Base-by-base conservation (phyloP, 1,284 basidiomycete genomes). In the Salmacisia buchloeana region DNA sequence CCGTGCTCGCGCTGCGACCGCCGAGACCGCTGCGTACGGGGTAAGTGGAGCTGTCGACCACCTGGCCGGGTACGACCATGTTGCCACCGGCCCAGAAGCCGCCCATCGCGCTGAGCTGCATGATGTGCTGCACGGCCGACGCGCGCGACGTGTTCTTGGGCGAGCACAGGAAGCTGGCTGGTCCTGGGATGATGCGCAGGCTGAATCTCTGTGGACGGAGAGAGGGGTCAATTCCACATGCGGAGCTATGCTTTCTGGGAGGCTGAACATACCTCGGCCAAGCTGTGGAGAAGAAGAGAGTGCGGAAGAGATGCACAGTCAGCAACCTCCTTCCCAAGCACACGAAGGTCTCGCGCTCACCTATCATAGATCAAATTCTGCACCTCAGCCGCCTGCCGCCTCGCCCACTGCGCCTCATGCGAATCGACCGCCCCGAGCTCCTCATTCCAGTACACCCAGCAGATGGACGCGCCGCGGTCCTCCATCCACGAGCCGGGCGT, bases 401-500 rank as follows among this genome's bases (percentile, higher is more conserved):
- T 84, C 0, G 90, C 90, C 90, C 90, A 92, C 67, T 85, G 85
- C 9, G 86, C 83, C 70, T 88, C 87, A 0, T 84, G 80, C 38
- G 83, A 82, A 56, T 85, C 83, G 27, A 73, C 68, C 35, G 80
- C 76, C 27, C 82, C 77, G 13, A 3, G 84, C 85, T 2, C 61
- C 39, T 69, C 66, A 46, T 85, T 86, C 86, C 87, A 90, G 83
- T 89, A 93, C 1, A 89, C 85, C 89, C 90, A 92, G 3, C 90
- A 85, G 65, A 92, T 82, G 4, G 89, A 90, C 0, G 90, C 88
- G 35, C 88, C 86, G n/a, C 90, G 86, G 76, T 91, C 89, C 71
- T 92, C 90, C 46, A 92, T 85, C 77, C 89, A 90, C 7, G 90
- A 87, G 9, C 88, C 89, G 0, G 91, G 90, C 1, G 91, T 92